Base-by-base conservation (phyloP, 2,329 filamentous ascomycete genomes). In the Scytalidium sp. region DNA sequence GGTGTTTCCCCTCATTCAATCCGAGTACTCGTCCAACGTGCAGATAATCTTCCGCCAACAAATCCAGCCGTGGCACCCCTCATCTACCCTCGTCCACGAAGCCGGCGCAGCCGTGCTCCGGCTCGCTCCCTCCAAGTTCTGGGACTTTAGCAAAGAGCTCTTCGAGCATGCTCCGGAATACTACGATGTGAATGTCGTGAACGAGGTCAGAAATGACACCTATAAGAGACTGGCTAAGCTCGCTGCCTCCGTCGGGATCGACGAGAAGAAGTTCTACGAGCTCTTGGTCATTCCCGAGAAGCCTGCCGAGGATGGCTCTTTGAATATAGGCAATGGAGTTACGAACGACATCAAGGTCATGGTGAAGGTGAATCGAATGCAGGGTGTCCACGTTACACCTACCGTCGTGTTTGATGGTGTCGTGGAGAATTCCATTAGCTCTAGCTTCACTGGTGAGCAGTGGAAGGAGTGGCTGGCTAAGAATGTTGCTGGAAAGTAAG, bases 11-110 rank as follows among this genome's bases (percentile, higher is more conserved):
- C 67, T 81, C 43, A 76, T 96, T 59, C 75, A 78, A 53, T 60
- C 75, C 45, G 83, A 84, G 60, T 84, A 87, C 56, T 60, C 72
- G 20, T 55, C 53, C 21, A 78, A 76, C 53, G 72, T 96, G 2
- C 79, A 88, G 60, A 76, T 96, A 59, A 81, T 97, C 63, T 89
- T 97, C 76, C 87, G 92, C 45, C 92, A 93, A 67, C 91, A 96
- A 67, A 83, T 97, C 62, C 91, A 96, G 73, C 90, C 91, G 13
- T 96, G 93, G 93, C 92, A 97, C 71, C 93, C 93, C 2, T 90
- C 87, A 19, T 91, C 84, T 39, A 91, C 87, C 6, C 78, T 91
- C 10, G 76, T 81, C 49, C 89, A 93, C 73, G 93, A 97, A 78
- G 88, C 91, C 25, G 92, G 76, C 3, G 80, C 90, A 25, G 93